Evolutionary conservation across 169 alveolate species (phyloP).

Genomic region (Perkinsus marinus): DNA sequence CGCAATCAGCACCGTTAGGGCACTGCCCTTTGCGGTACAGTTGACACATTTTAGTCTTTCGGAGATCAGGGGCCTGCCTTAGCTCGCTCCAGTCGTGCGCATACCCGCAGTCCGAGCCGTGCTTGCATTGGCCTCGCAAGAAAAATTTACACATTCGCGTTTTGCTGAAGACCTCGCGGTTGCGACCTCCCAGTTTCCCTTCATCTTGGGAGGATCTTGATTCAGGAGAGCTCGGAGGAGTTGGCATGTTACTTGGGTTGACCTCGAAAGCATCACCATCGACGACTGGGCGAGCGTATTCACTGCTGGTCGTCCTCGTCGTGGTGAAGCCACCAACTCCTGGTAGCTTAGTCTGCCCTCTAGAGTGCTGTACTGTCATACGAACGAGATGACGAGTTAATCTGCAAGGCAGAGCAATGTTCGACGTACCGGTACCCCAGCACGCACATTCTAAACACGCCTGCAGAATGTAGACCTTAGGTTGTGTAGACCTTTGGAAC

Average conservation of each 20-base stretch:
- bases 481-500: too few relatives aligned
- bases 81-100: conserved; percentile 28
- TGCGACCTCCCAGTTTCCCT: background rate
- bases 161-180: conserved; percentile 6
- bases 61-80: conserved; percentile 21
- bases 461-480: too few relatives aligned
- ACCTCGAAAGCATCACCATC: background rate
- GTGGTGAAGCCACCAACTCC: background rate
- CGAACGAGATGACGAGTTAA: background rate
- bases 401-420: too few relatives aligned
- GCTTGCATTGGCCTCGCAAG: conserved; percentile 16
- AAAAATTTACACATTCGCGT: conserved; percentile 20
- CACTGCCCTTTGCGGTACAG: conserved; percentile 19
- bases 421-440: too few relatives aligned
- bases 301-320: background rate
- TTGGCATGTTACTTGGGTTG: background rate
- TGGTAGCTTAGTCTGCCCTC: background rate
- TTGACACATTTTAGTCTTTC: conserved; percentile 25
- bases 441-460: too few relatives aligned
- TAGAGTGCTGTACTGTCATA: background rate
- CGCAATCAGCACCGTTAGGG: conserved; percentile 30
- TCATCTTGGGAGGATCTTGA: background rate
- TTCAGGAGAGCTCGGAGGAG: background rate
- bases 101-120: conserved; percentile 18
- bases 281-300: background rate